These are phyloP conservation scores for Fistulifera pelliculosa DNA, from an alignment of 108 stramenopile species.

Conservation along the genomic window DNA sequence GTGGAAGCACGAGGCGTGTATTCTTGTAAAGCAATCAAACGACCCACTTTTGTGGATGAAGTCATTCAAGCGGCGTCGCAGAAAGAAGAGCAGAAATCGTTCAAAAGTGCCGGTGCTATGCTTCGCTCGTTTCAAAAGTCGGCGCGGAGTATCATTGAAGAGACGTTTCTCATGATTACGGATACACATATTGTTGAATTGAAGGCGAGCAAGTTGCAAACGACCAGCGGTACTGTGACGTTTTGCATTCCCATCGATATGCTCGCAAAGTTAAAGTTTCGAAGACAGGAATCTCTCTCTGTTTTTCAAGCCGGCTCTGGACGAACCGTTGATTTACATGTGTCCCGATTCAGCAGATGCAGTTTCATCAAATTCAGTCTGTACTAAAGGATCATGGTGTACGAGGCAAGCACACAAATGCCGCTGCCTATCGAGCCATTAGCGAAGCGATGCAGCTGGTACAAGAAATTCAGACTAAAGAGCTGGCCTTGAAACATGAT, in stretches of 20 bases:
- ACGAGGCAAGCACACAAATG: slow-evolving; percentile 87
- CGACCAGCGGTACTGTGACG: slow-evolving; percentile 66
- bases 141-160: slow-evolving; percentile 75
- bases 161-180: slow-evolving; percentile 84
- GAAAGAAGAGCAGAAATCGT: slow-evolving; percentile 32
- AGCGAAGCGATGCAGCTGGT: slow-evolving; percentile 78
- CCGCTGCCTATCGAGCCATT: slow-evolving; percentile 64
- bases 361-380: slow-evolving; percentile 78
- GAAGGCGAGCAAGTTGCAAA: slow-evolving; percentile 60
- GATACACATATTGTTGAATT: slow-evolving; percentile 78
- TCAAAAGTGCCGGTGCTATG: slow-evolving; percentile 45
- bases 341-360: slow-evolving; percentile 75
- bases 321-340: slow-evolving; percentile 87
- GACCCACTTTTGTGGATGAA: slow-evolving; percentile 66
- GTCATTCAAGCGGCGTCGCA: slow-evolving; percentile 33
- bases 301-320: slow-evolving; percentile 79
- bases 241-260: slow-evolving; percentile 69
- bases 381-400: slow-evolving; percentile 82
- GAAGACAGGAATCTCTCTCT: slow-evolving; percentile 79
- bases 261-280: slow-evolving; percentile 79
- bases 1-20: slow-evolving; percentile 76
- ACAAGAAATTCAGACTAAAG: slow-evolving; percentile 79
- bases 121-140: slow-evolving; percentile 71
- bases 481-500: slow-evolving; percentile 60
- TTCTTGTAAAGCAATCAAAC: slow-evolving; percentile 74